Evolutionary conservation across 768 basidiomycete genomes (phyloP).

Genomic region (Boletellus ananiceps): DNA sequence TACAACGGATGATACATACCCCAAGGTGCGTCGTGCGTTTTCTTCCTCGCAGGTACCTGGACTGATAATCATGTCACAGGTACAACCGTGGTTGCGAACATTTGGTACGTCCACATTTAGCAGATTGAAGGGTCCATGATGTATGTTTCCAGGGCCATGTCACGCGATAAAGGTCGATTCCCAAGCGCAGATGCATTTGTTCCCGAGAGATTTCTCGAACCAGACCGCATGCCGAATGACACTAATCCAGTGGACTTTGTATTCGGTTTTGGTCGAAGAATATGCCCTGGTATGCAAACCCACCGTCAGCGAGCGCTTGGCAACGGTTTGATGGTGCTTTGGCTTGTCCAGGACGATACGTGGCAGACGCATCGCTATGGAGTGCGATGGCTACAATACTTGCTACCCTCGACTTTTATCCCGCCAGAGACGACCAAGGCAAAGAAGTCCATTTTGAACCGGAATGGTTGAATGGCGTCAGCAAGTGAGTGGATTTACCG

Average conservation of each 20-base stretch:
- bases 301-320: too few relatives aligned
- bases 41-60: too few relatives aligned
- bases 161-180: conserved; percentile 8
- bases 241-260: conserved; percentile 5
- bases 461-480: conserved; percentile 13
- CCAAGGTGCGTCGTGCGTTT: conserved; percentile 17
- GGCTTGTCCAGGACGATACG: too few relatives aligned
- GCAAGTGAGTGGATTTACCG: not conserved
- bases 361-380: conserved; percentile 27
- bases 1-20: conserved; percentile 32
- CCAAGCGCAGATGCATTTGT: conserved; percentile 4
- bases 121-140: too few relatives aligned
- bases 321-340: too few relatives aligned
- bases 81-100: conserved; percentile 8
- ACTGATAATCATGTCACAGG: conserved; percentile 10
- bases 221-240: conserved; percentile 2
- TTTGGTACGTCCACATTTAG: conserved; percentile 1
- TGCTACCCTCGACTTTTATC: conserved; percentile 25
- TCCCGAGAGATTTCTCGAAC: conserved; percentile 8
- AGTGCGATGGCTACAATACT: conserved; percentile 26
- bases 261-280: conserved; percentile 14
- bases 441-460: conserved; percentile 18
- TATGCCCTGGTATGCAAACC: conserved; percentile 1
- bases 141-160: not conserved
- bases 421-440: conserved; percentile 20